These are phyloP conservation scores for Selenicereus undatus DNA, from an alignment of 148 eudicot genomes.

Conservation along the genomic window DNA sequence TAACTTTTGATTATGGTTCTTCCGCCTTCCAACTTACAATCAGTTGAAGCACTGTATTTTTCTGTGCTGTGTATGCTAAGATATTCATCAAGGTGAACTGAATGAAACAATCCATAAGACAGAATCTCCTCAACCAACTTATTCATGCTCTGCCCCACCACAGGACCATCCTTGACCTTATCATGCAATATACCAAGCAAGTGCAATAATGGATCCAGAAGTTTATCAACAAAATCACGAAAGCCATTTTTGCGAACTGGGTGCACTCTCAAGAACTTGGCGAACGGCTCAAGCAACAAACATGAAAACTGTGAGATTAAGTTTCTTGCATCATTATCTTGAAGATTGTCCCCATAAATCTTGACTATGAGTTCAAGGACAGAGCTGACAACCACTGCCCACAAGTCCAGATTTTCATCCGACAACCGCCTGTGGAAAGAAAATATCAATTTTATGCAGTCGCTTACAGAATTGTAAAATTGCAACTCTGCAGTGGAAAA, in stretches of 20 bases:
- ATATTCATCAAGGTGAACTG: slow-evolving; percentile 81
- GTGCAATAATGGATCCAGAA: slow-evolving; percentile 69
- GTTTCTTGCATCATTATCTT: slow-evolving; percentile 34
- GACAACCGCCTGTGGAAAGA: slow-evolving; percentile 54
- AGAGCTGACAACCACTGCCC: slow-evolving; percentile 49
- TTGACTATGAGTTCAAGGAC: slow-evolving; percentile 52
- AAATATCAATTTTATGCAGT: slow-evolving; percentile 56
- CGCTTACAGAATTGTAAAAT: slow-evolving; percentile 40
- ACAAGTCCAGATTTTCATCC: slow-evolving; percentile 69
- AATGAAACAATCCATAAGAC: slow-evolving; percentile 78
- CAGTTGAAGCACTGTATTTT: slow-evolving; percentile 46
- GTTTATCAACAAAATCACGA: slow-evolving; percentile 70
- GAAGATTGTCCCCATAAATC: slow-evolving; percentile 32
- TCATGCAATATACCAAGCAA: slow-evolving; percentile 42
- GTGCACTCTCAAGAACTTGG: slow-evolving; percentile 70
- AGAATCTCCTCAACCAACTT: slow-evolving; percentile 55
- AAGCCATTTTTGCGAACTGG: slow-evolving; percentile 74
- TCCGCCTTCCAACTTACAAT: slow-evolving; percentile 36
- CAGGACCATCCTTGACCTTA: slow-evolving; percentile 24
- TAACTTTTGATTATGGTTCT: slow-evolving; percentile 65
- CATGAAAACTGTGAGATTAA: slow-evolving; percentile 48
- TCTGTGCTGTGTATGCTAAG: slow-evolving; percentile 56
- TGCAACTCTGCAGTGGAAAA: slow-evolving; percentile 27
- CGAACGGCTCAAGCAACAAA: slow-evolving; percentile 69
- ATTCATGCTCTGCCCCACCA: slow-evolving; percentile 31